Evolutionary conservation across 306 rosid genomes (phyloP), one percentile per base, ranked within the genome.

Genomic region (Cucumis cinereus): DNA sequence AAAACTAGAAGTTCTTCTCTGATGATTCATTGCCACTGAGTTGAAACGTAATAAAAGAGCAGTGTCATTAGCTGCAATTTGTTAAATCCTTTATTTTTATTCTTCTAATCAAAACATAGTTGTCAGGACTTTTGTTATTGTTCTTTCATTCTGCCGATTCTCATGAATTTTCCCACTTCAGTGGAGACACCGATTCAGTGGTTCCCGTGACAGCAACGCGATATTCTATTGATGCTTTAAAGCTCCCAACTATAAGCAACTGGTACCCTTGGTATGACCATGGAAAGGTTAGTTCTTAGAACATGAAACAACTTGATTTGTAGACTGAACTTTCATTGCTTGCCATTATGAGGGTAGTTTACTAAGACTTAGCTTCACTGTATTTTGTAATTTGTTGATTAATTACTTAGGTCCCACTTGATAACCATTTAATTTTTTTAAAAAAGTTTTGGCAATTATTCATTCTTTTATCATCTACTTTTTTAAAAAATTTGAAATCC

Each of bases 171-270:
- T 66, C 45, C 71, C 82, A 55, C 30, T 79, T 57, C 83, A 92
- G 99, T 43, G 99, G 99, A 41, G 98, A 95, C 83, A 92, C 96
- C 14, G 99, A 95, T 84, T 69, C 98, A 1, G 93, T 92, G 77
- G 96, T 95, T 82, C 99, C 93, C 0, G 78, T 95, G 69, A 90
- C 97, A 30, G 98, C 98, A 24, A 90, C 98, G 16, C 82, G 97
- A 81, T 92, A 92, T 72, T 95, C 98, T 43, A 92, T 95, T 1
- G 91, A 84, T 61, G 97, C 99, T 40, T 80, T 92, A 82, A 92
- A 95, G 84, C 92, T 92, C 62, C 96, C 88, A 22, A 92, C 99
- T 73, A 2, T 92, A 79, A 80, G 78, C 83, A 90, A 88, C 73
- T 92, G 99, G 99, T 86, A 84, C 55, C 90, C 98, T 5, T 92